Evolutionary conservation across 139 green algal species (phyloP), one percentile per base, ranked within the genome.

Genomic region (Chlorokybus atmophyticus): DNA sequence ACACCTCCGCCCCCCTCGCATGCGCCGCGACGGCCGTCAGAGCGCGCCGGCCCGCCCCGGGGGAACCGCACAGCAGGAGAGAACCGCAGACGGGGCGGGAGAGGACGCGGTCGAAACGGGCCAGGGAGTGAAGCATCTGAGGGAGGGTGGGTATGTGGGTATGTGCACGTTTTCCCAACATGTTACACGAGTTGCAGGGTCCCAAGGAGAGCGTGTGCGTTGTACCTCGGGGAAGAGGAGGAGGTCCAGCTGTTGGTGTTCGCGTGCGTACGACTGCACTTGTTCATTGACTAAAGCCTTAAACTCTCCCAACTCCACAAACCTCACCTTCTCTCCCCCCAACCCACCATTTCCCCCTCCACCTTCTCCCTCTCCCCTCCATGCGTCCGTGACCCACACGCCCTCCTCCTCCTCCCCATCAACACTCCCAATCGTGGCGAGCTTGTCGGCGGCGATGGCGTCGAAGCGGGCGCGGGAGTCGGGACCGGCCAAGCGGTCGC

Each of bases 191-290:
- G n/a, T 25, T 25, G 40, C 40, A 53, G 31, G 4, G 26, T 41
- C n/a, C 48, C 24, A 52, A n/a, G n/a, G n/a, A n/a, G n/a, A 44
- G 35, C 14, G 35, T 44, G 10, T 14, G 10, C 35, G 10, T 10
- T 14, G 10, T 25, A 75, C 71, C 66, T 84, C 68, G 4, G 65
- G 71, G 44, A 80, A 67, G 32, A 83, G 72, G 31, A 83, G 42
- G n/a, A 86, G 50, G 66, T 72, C 29, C 17, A 83, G 69, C 40
- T 80, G 64, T 67, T 79, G 76, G 29, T 73, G 47, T 66, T 87
- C 80, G 7, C 80, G 71, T 69, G 83, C 77, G 68, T 78, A 87
- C 40, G 41, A 39, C 61, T 72, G 75, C 47, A 85, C 54, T 53
- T 82, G 81, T 28, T 71, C 64, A 23, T 50, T 48, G 4, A 80